Evolutionary conservation across 306 rosid genomes (phyloP).

Genomic region (Alnus rubra): DNA sequence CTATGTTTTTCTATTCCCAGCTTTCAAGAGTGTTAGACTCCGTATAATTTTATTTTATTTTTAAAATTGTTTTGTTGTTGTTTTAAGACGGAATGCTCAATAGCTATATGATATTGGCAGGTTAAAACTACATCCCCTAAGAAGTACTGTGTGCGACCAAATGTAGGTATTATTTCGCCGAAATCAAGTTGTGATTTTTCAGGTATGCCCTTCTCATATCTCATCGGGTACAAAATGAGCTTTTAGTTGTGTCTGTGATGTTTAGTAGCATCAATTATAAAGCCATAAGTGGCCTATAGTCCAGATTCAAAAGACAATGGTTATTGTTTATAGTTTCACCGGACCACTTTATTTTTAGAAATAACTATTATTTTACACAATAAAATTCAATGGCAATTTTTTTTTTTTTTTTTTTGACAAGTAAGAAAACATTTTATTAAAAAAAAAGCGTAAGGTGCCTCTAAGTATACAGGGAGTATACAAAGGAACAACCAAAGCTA

Average conservation of each 20-base stretch:
- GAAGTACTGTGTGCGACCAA: slow-evolving; percentile 87
- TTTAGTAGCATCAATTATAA: not conserved
- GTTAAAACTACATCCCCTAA: slow-evolving; percentile 94
- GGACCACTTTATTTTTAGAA: not conserved
- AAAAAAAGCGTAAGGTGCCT: no score
- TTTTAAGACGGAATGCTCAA: not conserved
- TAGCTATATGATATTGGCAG: slow-evolving; percentile 42
- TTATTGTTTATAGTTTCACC: not conserved
- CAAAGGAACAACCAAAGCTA: no score
- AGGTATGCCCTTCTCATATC: slow-evolving; percentile 45
- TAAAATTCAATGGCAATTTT: not conserved
- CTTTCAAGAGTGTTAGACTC: slow-evolving; percentile 9
- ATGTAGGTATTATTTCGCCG: slow-evolving; percentile 79
- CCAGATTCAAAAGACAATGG: not conserved
- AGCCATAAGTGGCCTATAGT: not conserved
- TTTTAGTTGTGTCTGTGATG: not conserved
- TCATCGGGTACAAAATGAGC: not conserved
- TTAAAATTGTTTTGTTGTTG: no score
- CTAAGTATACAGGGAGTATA: no score
- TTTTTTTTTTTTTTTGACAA: no score
- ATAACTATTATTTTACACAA: not conserved
- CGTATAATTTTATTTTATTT: not conserved
- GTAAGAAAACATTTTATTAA: no score
- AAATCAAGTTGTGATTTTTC: slow-evolving; percentile 64
- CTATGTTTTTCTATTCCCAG: slow-evolving; percentile 1